Conservation (phyloP, 2,329 filamentous ascomycete genomes). For the Aschersonia sp. region DNA sequence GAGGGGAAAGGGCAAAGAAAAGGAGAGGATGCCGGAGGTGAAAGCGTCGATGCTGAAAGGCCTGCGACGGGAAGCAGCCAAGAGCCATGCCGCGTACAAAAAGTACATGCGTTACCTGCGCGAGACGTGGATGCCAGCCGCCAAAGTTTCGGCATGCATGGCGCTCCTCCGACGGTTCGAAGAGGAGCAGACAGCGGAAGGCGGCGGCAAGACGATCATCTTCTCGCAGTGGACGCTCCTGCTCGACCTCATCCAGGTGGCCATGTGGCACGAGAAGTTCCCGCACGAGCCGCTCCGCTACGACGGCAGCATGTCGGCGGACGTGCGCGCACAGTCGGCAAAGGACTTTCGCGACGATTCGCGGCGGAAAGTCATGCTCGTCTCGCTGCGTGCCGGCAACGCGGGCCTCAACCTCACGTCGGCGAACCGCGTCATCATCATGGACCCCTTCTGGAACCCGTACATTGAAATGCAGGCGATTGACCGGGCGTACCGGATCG, state of each 20-base stretch:
- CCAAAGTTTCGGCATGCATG: slow-evolving; percentile 69
- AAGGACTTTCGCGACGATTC: slow-evolving; percentile 49
- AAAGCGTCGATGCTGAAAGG: slow-evolving; percentile 41
- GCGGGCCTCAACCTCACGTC: slow-evolving; percentile 74
- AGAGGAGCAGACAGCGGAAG: slow-evolving; percentile 20
- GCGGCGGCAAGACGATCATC: slow-evolving; percentile 53
- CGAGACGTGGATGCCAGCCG: slow-evolving; percentile 58
- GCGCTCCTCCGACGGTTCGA: slow-evolving; percentile 55
- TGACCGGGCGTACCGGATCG: slow-evolving; percentile 78
- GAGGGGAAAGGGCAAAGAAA: slow-evolving; percentile 20
- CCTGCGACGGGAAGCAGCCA: slow-evolving; percentile 51
- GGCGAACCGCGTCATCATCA: slow-evolving; percentile 74
- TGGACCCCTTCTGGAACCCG: slow-evolving; percentile 92
- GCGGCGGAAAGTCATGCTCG: slow-evolving; percentile 60
- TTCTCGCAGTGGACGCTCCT: slow-evolving; percentile 71
- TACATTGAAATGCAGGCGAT: slow-evolving; percentile 88
- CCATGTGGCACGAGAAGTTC: slow-evolving; percentile 46
- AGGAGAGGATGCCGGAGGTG: slow-evolving; percentile 26
- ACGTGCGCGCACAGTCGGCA: slow-evolving; percentile 54
- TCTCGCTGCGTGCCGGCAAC: slow-evolving; percentile 67
- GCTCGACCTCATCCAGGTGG: slow-evolving; percentile 59
- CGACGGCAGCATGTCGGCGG: slow-evolving; percentile 64
- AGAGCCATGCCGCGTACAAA: slow-evolving; percentile 48
- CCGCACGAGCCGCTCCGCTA: slow-evolving; percentile 53
- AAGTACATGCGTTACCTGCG: slow-evolving; percentile 56